Base-by-base conservation (phyloP, 1,284 basidiomycete species). In the Mycosarcoma mackinlayi region DNA sequence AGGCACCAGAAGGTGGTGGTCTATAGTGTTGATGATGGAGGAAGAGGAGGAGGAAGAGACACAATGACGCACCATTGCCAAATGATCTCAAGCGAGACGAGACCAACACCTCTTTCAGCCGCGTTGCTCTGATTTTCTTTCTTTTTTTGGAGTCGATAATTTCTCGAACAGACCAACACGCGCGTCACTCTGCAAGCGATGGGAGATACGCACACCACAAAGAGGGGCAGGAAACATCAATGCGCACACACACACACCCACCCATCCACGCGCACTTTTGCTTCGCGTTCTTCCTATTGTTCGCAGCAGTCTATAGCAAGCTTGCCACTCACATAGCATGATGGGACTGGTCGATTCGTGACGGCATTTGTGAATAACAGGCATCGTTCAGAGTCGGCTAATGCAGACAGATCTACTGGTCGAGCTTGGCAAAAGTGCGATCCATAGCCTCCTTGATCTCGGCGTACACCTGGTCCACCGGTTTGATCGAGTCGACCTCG, bases 401-500 rank as follows among this genome's bases (percentile, higher is more conserved):
- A n/a, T n/a, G n/a, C n/a, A n/a, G n/a, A n/a, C n/a, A 18, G 27
- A 16, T 49, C 54, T 51, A 56, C 33, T 56, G 47, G 38, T 50
- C 47, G 19, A 56, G 18, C 37, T 57, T 44, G 35, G 61, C 60
- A 61, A 81, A 75, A 25, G 71, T 75, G n/a, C 59, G 53, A 40
- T 79, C 69, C 65, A 81, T 70, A 10, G 76, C 76, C 38, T 63
- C 34, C 37, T 68, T 67, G 58, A 81, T 81, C 50, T 79, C 67
- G 30, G 67, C 44, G 25, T 80, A 79, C 5, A 81, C 80, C 45
- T 79, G 34, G n/a, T 79, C 78, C 19, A 72, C 69, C 18, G 65
- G 31, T 41, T 76, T 66, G 58, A 75, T 64, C 31, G 79, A 69
- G 56, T 81, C 69, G n/a, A 94, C 93, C 85, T 92, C 87, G 19